These are phyloP conservation scores for Peniophora sp. DNA, from an alignment of 1,284 basidiomycete genomes.

Conservation along the genomic window DNA sequence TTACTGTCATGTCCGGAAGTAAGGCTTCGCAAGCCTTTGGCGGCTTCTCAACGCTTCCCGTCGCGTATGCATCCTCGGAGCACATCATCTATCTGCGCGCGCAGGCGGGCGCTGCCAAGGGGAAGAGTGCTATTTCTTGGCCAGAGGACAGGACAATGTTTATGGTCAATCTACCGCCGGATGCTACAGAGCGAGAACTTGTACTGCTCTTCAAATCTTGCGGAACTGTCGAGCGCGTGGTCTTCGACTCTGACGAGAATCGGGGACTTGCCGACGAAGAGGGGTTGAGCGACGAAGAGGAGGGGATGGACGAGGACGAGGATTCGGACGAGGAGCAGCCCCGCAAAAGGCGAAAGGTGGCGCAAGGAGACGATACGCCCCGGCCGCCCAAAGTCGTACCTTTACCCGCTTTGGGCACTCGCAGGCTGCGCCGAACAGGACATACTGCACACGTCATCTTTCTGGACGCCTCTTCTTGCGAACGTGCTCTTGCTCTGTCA, in stretches of 20 bases:
- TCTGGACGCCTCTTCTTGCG: constrained; percentile 65
- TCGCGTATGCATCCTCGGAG: constrained; percentile 7
- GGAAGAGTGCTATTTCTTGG: constrained; percentile 23
- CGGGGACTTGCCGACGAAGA: constrained; percentile 29
- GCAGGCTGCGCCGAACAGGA: constrained; percentile 57
- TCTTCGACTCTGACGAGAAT: constrained; percentile 43
- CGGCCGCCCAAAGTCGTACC: constrained; percentile 38
- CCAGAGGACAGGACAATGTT: constrained; percentile 76
- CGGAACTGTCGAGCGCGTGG: constrained; percentile 71
- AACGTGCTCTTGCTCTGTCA: constrained; percentile 44
- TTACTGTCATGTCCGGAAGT: neutral
- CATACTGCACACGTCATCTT: constrained; percentile 71
- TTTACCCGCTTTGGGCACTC: constrained; percentile 36
- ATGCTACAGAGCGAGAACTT: constrained; percentile 74
- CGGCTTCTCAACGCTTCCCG: constrained; percentile 13
- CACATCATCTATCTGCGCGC: constrained; percentile 12
- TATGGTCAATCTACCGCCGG: constrained; percentile 79
- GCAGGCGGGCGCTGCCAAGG: constrained; percentile 9
- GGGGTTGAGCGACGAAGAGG: constrained; percentile 23
- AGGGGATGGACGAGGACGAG: constrained; percentile 14
- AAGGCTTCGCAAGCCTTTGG: neutral
- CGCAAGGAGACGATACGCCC: constrained; percentile 26
- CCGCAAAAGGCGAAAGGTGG: constrained; percentile 40
- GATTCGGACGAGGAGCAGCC: constrained; percentile 27
- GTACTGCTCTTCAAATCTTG: constrained; percentile 63